Evolutionary conservation across 2,329 filamentous ascomycete genomes (phyloP), one percentile per base, ranked within the genome.

Genomic region (Sclerotinia subarctica): DNA sequence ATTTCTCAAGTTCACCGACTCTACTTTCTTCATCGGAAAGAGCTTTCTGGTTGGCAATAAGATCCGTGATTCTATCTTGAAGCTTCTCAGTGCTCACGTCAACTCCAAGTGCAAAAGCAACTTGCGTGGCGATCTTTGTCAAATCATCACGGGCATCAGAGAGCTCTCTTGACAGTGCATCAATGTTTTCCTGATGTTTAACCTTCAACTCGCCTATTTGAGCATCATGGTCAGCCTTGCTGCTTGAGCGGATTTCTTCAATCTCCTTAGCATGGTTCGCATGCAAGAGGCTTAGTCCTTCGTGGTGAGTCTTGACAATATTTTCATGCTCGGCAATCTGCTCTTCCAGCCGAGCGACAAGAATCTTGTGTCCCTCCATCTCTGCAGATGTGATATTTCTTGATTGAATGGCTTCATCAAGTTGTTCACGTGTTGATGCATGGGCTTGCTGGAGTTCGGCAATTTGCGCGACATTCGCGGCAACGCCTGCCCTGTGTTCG

Each of bases 401-500:
- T 0, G 86, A 83, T 64, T 86, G 84, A 11, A 84, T 82, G 56
- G 89, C 85, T 65, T 90, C 85, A 51, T 92, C 86, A 15, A 96
- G 83, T 74, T 94, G 86, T 58, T 84, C 80, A 74, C 88, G 86
- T 63, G 90, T 86, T 35, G 84, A 83, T 44, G 85, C 78, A 76
- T 96, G 90, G 5, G 89, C 86, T 71, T 88, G 81, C 78, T 97
- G 93, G 19, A 97, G 83, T 72, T 91, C 86, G 3, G 88, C 83
- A 42, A 97, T 88, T 74, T 89, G 91, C 51, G 84, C 77, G 17
- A 88, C 82, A 74, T 94, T 92, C 72, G 82, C 84, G 71, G 85
- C 84, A 73, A 96, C 89, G 49, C 91, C 86, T 4, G 84, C 81
- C 80, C 91, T 94, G 80, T 96, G 93, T 76, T 93, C 88, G 64